Evolutionary conservation across 148 eudicot genomes (phyloP).

Genomic region (Rhododendron molle): DNA sequence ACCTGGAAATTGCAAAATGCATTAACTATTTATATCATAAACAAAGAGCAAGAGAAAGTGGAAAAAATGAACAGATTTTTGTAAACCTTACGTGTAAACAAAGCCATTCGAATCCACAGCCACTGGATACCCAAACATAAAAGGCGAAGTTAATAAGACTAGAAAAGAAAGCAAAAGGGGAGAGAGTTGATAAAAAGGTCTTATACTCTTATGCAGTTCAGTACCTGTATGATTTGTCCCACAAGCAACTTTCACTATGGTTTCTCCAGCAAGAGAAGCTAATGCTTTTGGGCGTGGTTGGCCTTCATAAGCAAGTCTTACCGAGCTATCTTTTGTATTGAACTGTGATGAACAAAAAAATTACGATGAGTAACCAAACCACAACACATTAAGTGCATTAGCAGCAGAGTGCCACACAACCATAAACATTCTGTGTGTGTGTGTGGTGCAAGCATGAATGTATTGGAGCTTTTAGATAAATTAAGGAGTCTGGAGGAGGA

Average conservation of each 20-base stretch:
- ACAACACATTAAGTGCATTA: background rate
- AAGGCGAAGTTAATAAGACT: conserved; percentile 26
- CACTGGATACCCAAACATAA: conserved; percentile 41
- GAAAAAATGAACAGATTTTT: background rate
- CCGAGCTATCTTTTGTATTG: conserved; percentile 94
- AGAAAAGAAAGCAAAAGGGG: background rate
- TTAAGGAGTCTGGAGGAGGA: background rate
- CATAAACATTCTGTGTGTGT: background rate
- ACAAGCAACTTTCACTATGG: conserved; percentile 88
- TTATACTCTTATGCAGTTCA: background rate
- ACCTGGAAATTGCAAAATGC: conserved; percentile 38
- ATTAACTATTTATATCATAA: background rate
- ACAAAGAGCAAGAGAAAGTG: background rate
- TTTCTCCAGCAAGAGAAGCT: conserved; percentile 69
- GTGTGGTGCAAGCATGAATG: background rate
- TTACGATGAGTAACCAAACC: background rate
- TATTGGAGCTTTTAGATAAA: background rate
- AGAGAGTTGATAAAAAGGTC: background rate
- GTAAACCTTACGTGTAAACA: conserved; percentile 83
- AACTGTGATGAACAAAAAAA: conserved; percentile 47
- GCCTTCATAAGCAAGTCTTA: conserved; percentile 89
- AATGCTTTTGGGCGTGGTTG: conserved; percentile 91
- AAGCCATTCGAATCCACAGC: conserved; percentile 95
- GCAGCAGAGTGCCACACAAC: background rate
- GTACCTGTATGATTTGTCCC: conserved; percentile 96